Conservation (phyloP, 2,329 filamentous ascomycete genomes). For the Monosporascus sp. region DNA sequence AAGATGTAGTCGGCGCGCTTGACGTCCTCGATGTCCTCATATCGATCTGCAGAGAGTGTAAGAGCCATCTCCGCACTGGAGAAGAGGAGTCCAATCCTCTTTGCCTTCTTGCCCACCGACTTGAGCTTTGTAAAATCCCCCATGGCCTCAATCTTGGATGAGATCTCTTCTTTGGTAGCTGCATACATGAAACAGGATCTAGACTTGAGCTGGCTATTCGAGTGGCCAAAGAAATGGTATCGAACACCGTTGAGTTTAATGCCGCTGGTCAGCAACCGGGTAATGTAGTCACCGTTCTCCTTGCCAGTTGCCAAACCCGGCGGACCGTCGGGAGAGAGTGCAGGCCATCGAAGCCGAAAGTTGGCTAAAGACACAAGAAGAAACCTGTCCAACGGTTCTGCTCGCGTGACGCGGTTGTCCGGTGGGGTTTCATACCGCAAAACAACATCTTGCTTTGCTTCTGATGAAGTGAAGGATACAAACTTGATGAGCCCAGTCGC, state of each 20-base stretch:
- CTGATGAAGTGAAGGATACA: slow-evolving; percentile 14
- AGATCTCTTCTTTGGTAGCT: slow-evolving; percentile 27
- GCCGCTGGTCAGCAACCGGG: slow-evolving; percentile 28
- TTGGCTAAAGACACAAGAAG: slow-evolving; percentile 28
- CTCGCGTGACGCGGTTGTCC: too few species aligned
- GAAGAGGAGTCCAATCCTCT: slow-evolving; percentile 37
- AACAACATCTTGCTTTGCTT: slow-evolving; percentile 23
- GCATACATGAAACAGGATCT: slow-evolving; percentile 34
- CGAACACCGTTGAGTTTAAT: slow-evolving; percentile 28
- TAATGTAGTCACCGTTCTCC: slow-evolving; percentile 32
- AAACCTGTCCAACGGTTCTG: too few species aligned
- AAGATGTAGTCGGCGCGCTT: slow-evolving; percentile 32
- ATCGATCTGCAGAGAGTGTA: slow-evolving; percentile 26
- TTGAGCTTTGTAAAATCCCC: slow-evolving; percentile 37
- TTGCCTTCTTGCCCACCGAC: slow-evolving; percentile 37
- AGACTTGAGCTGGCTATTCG: slow-evolving; percentile 38
- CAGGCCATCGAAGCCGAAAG: slow-evolving; percentile 22
- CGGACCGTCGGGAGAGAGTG: slow-evolving; percentile 2
- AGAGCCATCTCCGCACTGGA: slow-evolving; percentile 30
- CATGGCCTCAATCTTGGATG: slow-evolving; percentile 28
- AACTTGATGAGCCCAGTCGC: slow-evolving; percentile 23
- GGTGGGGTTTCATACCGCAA: too few species aligned
- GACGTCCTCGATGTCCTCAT: slow-evolving; percentile 34
- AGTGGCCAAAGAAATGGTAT: slow-evolving; percentile 39
- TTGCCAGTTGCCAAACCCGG: slow-evolving; percentile 20